Base-by-base conservation (phyloP, 1,139 yeast genomes). In the Geotrichum australiense region DNA sequence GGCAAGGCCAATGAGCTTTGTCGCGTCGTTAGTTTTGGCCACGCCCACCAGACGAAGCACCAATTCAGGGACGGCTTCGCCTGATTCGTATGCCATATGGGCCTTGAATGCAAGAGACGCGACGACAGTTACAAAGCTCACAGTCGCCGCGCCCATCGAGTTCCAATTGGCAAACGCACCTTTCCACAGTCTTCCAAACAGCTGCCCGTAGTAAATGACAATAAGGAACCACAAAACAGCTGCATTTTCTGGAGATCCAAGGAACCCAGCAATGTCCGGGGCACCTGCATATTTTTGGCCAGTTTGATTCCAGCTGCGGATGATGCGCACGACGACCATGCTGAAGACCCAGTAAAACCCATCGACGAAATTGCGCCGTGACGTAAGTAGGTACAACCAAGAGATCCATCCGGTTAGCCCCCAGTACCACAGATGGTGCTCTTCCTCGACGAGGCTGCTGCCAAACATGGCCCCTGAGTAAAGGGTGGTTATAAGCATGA, bases 401-500 rank as follows among this genome's bases (percentile, higher is more conserved):
- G 59, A 51, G 12, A 61, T 50, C 55, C 63, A 54, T 1, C 64
- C 68, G 0, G 76, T 63, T 0, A 75, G 64, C 14, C 78, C 67
- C 72, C 91, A 81, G 84, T 94, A 91, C 99, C 99, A 91, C 12
- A 87, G 63, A 57, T 87, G 96, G 56, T 91, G 95, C 56, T 91
- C 99, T 59, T 91, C 99, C 55, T 91, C 99, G n/a, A 91, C 83
- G 49, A 87, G 69, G 20, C 96, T 85, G 28, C 96, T 84, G 0
- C 94, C 96, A 66, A 86, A 85, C 59, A 82, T 80, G 36, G 80
- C 76, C 1, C 69, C 49, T 0, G 81, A 69, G 54, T 78, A 79
- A 0, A 68, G 32, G 1, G 68, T 48, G 7, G 76, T 66, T 18
- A 76, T 53, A 37, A 60, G 39, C 1, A 68, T 33, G 14, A 59